Conservation (phyloP, 2,329 filamentous ascomycete genomes). For the Exophiala xenobiotica region DNA sequence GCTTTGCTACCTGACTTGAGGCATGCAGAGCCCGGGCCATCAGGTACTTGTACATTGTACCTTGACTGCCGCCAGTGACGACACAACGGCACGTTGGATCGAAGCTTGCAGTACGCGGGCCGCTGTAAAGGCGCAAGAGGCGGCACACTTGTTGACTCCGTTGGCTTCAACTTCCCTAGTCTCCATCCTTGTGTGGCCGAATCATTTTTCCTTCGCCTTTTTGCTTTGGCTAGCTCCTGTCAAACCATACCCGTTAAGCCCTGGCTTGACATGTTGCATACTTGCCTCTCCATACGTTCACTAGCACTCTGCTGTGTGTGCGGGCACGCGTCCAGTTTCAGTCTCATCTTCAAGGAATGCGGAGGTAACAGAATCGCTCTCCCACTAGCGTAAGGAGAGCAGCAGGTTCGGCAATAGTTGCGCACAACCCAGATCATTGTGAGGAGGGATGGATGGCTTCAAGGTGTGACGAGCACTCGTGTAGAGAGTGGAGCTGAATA, state of each 20-base stretch:
- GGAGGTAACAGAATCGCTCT: too few relatives aligned
- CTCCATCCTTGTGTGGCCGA: neutral
- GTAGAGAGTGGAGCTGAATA: too few relatives aligned
- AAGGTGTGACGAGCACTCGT: too few relatives aligned
- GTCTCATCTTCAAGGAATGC: too few relatives aligned
- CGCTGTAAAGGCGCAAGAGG: neutral
- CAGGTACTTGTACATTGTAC: slow-evolving; percentile 4
- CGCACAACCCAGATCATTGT: too few relatives aligned
- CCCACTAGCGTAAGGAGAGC: too few relatives aligned
- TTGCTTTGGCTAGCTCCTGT: slow-evolving; percentile 1
- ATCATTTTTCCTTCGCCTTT: neutral
- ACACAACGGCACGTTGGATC: neutral
- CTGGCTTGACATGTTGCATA: neutral
- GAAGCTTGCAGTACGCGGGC: neutral
- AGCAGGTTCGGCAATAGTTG: too few relatives aligned
- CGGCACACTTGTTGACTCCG: slow-evolving; percentile 1
- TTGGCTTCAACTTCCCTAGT: neutral
- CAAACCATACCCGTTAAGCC: neutral
- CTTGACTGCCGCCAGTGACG: slow-evolving; percentile 3
- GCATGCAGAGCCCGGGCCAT: neutral
- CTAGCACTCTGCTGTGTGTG: neutral
- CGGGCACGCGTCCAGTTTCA: neutral
- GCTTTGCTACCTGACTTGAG: neutral
- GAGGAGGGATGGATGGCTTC: too few relatives aligned
- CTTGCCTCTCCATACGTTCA: neutral